These are phyloP conservation scores for Ceratocystis diversiconidia DNA, from an alignment of 2,329 filamentous ascomycete genomes.

Conservation along the genomic window DNA sequence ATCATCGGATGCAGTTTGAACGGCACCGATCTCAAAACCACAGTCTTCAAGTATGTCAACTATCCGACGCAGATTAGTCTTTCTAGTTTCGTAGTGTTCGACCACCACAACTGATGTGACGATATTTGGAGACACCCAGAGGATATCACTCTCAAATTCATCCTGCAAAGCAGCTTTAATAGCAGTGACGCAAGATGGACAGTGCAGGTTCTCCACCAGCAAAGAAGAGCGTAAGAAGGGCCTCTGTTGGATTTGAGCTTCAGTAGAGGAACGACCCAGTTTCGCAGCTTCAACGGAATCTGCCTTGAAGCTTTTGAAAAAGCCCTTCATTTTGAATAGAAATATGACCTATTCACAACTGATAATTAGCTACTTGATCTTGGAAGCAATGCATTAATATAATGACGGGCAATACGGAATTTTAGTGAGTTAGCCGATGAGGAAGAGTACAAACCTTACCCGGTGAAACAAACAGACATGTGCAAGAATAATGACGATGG, in stretches of 20 bases:
- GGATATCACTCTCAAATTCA: constrained; percentile 32
- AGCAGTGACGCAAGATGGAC: constrained; percentile 55
- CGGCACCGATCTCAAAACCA: constrained; percentile 37
- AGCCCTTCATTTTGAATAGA: background rate
- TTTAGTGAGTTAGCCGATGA: too few species aligned
- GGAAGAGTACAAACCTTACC: too few species aligned
- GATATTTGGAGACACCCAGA: constrained; percentile 53
- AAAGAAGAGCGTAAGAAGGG: constrained; percentile 23
- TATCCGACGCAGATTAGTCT: constrained; percentile 32
- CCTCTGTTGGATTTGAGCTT: background rate
- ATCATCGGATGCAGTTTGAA: constrained; percentile 28
- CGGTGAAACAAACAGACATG: too few species aligned
- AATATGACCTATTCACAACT: too few species aligned
- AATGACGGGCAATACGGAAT: too few species aligned
- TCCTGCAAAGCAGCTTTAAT: constrained; percentile 46
- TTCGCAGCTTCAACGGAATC: background rate
- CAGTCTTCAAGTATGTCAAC: constrained; percentile 37
- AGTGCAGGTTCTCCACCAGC: constrained; percentile 62
- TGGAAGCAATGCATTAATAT: too few species aligned
- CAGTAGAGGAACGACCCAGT: background rate
- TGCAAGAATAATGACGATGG: too few species aligned
- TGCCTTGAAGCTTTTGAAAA: background rate
- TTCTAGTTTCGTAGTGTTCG: constrained; percentile 33
- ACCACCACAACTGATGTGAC: constrained; percentile 56
- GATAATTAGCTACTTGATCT: too few species aligned